A percentile compares a stretch with the other conserved stretches of the same genome.
phyloP scores from a whole-genome alignment of 805 yeast genomes.

The Lipomyces starkeyi region DNA sequence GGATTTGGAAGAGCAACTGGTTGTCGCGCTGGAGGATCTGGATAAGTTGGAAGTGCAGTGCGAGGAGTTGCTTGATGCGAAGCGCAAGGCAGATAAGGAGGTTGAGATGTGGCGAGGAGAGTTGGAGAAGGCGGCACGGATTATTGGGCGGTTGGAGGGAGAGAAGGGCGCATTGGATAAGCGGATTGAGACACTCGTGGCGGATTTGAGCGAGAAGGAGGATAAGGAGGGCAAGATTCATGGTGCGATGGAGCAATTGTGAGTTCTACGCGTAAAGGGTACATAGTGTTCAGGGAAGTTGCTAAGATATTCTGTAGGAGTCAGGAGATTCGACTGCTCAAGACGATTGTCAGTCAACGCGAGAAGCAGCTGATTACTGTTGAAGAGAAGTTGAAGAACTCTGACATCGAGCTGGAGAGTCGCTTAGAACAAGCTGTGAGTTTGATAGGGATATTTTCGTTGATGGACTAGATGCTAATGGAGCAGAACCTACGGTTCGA shows the following conservation, averaged over 20 bases:
- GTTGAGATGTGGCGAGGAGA: slow-evolving; percentile 46
- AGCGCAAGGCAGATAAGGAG: slow-evolving; percentile 46
- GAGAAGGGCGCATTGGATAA: slow-evolving; percentile 45
- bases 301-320: slow-evolving; percentile 17
- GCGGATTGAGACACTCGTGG: slow-evolving; percentile 47
- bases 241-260: slow-evolving; percentile 25
- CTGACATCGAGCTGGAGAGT: slow-evolving; percentile 30
- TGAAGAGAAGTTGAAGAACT: slow-evolving; percentile 44
- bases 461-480: slow-evolving; percentile 45
- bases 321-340: slow-evolving; percentile 39
- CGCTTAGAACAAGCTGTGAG: slow-evolving; percentile 32
- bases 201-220: slow-evolving; percentile 40
- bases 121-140: slow-evolving; percentile 46
- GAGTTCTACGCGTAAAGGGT: neutral
- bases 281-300: too few species aligned
- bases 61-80: slow-evolving; percentile 44
- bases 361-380: slow-evolving; percentile 42
- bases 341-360: slow-evolving; percentile 41
- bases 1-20: slow-evolving; percentile 44
- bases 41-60: slow-evolving; percentile 44
- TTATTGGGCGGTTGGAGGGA: slow-evolving; percentile 46
- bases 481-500: slow-evolving; percentile 31
- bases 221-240: slow-evolving; percentile 37
- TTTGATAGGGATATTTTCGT: slow-evolving; percentile 39
- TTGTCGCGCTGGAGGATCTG: slow-evolving; percentile 44